Evolutionary conservation across 1,139 yeast genomes (phyloP).

Genomic region (Yamadazyma trypodendri): DNA sequence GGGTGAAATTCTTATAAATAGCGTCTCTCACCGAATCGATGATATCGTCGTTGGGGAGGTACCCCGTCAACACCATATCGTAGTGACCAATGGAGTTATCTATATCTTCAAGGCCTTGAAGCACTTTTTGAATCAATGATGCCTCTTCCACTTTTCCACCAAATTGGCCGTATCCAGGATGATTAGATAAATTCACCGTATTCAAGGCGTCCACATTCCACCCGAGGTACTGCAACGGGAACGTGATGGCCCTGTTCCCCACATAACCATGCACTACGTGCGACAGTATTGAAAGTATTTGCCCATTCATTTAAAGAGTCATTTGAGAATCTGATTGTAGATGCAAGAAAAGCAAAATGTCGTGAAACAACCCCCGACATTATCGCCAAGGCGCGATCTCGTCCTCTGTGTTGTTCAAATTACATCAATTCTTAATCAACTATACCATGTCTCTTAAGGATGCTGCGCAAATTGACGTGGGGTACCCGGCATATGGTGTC

Average conservation of each 20-base stretch:
- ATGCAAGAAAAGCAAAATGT: neutral
- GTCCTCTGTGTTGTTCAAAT: neutral
- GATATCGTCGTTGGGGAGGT: slow-evolving; percentile 37
- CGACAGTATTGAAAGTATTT: slow-evolving; percentile 40
- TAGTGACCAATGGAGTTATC: slow-evolving; percentile 12
- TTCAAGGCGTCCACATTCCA: slow-evolving; percentile 46
- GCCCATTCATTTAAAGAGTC: slow-evolving; percentile 11
- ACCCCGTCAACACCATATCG: slow-evolving; percentile 36
- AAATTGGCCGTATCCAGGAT: slow-evolving; percentile 47
- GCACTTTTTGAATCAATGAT: slow-evolving; percentile 13
- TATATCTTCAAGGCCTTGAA: slow-evolving; percentile 34
- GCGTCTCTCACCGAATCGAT: slow-evolving; percentile 20
- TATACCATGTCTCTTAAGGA: slow-evolving; percentile 33
- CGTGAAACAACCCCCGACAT: neutral
- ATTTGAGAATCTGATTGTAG: too few species aligned
- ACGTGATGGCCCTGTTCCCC: slow-evolving; percentile 42
- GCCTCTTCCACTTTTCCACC: slow-evolving; percentile 22
- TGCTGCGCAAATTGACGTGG: slow-evolving; percentile 51
- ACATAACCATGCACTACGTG: slow-evolving; percentile 50
- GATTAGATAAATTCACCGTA: slow-evolving; percentile 44
- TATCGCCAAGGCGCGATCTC: neutral
- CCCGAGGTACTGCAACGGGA: slow-evolving; percentile 43
- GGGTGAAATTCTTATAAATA: slow-evolving; percentile 15
- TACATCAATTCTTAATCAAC: neutral
- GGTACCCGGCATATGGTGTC: slow-evolving; percentile 82